Evolutionary conservation across 805 yeast species (phyloP).

Genomic region (Komagataella pseudopastoris): DNA sequence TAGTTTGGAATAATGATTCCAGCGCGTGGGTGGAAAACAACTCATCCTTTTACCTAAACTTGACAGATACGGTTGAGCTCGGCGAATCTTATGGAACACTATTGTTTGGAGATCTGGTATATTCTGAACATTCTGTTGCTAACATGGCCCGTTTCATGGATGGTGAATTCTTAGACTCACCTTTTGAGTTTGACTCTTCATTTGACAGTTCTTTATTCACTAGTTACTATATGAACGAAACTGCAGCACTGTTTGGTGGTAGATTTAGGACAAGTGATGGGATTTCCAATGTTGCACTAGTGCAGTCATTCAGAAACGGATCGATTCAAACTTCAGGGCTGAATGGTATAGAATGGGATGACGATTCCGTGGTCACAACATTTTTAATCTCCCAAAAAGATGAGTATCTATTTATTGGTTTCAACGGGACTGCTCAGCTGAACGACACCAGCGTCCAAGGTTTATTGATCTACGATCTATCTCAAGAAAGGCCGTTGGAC

Average conservation of each 20-base stretch:
- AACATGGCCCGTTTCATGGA: not conserved
- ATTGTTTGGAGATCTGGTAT: not conserved
- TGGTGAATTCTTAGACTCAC: constrained; percentile 4
- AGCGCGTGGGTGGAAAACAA: not conserved
- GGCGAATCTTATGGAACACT: not conserved
- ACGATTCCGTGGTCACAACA: constrained; percentile 9
- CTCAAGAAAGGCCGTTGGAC: constrained; percentile 22
- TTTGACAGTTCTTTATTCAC: constrained; percentile 12
- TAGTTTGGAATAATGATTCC: not conserved
- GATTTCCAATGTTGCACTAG: constrained; percentile 8
- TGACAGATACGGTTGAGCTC: not conserved
- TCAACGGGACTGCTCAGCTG: constrained; percentile 20
- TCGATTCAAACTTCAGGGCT: not conserved
- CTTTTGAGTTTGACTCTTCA: constrained; percentile 10
- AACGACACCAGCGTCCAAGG: constrained; percentile 21
- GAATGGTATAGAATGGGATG: constrained; percentile 7
- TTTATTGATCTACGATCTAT: constrained; percentile 38
- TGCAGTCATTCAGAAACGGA: constrained; percentile 7
- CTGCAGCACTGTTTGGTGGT: constrained; percentile 49
- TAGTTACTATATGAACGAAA: constrained; percentile 32
- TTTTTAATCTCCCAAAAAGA: constrained; percentile 21
- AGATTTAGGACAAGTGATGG: constrained; percentile 19
- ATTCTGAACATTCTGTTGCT: not conserved
- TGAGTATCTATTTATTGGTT: constrained; percentile 29
- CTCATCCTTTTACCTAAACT: not conserved